These are phyloP conservation scores for Mycena alexandri DNA, from an alignment of 768 basidiomycete species.

Conservation along the genomic window DNA sequence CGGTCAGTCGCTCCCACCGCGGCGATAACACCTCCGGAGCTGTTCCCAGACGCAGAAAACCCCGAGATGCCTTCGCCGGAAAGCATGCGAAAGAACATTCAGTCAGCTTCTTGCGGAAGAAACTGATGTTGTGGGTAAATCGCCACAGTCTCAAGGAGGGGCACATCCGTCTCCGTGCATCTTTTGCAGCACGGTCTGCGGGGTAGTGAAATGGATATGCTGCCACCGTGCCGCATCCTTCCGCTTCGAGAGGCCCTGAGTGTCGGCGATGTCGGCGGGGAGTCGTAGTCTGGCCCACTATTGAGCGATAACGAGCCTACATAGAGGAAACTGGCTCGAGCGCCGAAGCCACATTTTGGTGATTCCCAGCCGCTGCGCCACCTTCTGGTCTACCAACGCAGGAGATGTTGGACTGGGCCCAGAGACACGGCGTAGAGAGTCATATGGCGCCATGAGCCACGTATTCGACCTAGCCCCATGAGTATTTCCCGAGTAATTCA, in stretches of 20 bases:
- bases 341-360: background rate
- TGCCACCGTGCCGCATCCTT: conserved; percentile 1
- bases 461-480: too few species aligned
- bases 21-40: background rate
- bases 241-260: background rate
- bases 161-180: background rate
- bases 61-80: background rate
- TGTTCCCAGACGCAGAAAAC: conserved; percentile 1
- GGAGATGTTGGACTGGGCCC: too few species aligned
- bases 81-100: background rate
- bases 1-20: background rate
- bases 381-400: too few species aligned
- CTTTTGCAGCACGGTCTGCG: background rate
- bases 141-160: background rate
- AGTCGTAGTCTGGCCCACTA: background rate
- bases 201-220: background rate
- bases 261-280: background rate
- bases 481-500: too few species aligned
- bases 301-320: conserved; percentile 7
- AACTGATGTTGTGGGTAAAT: background rate
- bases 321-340: conserved; percentile 13
- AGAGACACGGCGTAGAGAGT: too few species aligned
- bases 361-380: too few species aligned
- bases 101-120: background rate
- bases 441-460: too few species aligned